These are phyloP conservation scores for Apiospora hydei DNA, from an alignment of 2,329 filamentous ascomycete genomes.

Conservation along the genomic window DNA sequence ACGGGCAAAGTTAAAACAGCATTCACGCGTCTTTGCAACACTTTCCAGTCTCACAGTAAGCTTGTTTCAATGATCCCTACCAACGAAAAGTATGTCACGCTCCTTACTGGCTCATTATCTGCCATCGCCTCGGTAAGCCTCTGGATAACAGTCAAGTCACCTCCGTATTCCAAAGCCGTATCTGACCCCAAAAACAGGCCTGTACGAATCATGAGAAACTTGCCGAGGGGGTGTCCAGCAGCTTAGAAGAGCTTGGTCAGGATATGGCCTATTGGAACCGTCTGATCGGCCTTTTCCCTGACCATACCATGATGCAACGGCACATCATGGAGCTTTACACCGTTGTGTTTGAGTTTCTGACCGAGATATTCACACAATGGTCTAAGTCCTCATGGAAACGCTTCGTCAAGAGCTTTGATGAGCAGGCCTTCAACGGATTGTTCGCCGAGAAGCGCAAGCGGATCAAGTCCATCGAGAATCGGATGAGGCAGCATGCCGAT, in stretches of 20 bases:
- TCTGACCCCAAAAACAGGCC: too few relatives aligned
- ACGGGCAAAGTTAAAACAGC: too few relatives aligned
- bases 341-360: constrained; percentile 27
- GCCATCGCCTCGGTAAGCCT: too few relatives aligned
- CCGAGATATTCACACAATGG: constrained; percentile 27
- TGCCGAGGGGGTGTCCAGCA: background rate
- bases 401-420: background rate
- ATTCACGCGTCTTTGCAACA: too few relatives aligned
- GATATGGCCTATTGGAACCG: constrained; percentile 26
- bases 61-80: too few relatives aligned
- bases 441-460: background rate
- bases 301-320: constrained; percentile 10
- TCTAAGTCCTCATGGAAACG: constrained; percentile 25
- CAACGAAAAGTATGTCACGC: too few relatives aligned
- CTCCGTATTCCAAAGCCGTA: too few relatives aligned
- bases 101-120: too few relatives aligned
- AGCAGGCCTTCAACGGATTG: background rate
- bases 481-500: background rate
- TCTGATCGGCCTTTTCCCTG: background rate
- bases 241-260: background rate
- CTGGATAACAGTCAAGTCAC: too few relatives aligned
- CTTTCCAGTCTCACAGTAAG: too few relatives aligned
- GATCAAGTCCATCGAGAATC: background rate
- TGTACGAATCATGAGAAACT: background rate
- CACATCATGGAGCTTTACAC: constrained; percentile 27